Base-by-base conservation (phyloP, 1,139 yeast species). In the Hanseniaspora gamundiae region DNA sequence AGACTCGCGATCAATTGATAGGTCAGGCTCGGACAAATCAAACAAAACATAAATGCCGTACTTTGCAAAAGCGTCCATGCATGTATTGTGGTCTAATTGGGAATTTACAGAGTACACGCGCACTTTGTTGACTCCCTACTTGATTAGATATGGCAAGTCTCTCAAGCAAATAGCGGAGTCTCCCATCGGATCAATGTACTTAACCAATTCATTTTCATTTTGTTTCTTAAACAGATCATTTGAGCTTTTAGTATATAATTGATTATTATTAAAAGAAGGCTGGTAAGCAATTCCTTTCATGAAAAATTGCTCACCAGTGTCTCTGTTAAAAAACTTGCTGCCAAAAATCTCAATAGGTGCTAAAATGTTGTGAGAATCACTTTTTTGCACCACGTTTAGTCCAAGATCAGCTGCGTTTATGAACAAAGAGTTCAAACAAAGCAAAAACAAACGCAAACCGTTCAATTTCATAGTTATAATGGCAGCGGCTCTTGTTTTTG, bases 211-310 rank as follows among this genome's bases (percentile, higher is more conserved):
- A n/a, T n/a, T n/a, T n/a, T n/a, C n/a, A n/a, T n/a, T n/a, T n/a
- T n/a, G n/a, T n/a, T n/a, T n/a, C n/a, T n/a, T n/a, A n/a, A n/a
- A n/a, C n/a, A n/a, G n/a, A n/a, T n/a, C n/a, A n/a, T n/a, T n/a
- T n/a, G n/a, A n/a, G n/a, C n/a, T n/a, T n/a, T 11, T 62, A 60
- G 22, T 50, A 62, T 9, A 49, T 44, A 6, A 13, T 9, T 4
- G 8, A 33, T 22, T 19, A 33, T 55, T 59, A 9, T 55, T 57
- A n/a, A 51, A 56, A 39, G 69, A 61, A 38, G 73, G 73, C 52
- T 76, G 81, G 51, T 76, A 76, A 1, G 80, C 79, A 35, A 75
- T 70, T 10, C 82, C 82, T 48, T 72, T 74, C 47, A 76, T 65
- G 50, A 69, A 74, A 55, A 75, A 76, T 58, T 74, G 80, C 24